Conservation (phyloP, 129 eudicot genomes). For the Flaveria trinervia region DNA sequence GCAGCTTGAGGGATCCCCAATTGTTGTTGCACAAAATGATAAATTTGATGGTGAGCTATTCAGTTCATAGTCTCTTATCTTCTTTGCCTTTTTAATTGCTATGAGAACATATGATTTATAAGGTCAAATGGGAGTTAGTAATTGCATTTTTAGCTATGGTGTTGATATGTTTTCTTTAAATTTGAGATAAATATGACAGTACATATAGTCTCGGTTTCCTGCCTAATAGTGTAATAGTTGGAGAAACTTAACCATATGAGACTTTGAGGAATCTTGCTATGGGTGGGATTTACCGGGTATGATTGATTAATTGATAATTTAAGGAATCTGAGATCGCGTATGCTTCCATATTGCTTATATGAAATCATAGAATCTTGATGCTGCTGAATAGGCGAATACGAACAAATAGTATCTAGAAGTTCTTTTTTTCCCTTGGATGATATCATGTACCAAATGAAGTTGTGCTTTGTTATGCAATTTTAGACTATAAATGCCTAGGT, state of each 20-base stretch:
- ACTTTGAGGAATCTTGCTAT: background rate
- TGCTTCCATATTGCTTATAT: background rate
- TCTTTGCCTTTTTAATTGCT: slow-evolving; percentile 8
- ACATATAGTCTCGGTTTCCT: background rate
- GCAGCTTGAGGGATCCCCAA: slow-evolving; percentile 93
- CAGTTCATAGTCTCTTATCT: background rate
- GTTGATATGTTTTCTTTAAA: background rate
- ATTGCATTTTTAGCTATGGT: background rate
- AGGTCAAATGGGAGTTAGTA: background rate
- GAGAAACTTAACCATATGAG: background rate
- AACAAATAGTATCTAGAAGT: background rate
- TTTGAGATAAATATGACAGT: background rate
- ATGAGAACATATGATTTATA: slow-evolving; percentile 10
- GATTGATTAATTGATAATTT: no score
- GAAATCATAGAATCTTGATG: slow-evolving; percentile 11
- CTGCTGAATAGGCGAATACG: background rate
- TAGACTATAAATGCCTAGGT: background rate
- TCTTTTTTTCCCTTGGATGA: background rate
- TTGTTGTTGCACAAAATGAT: slow-evolving; percentile 91
- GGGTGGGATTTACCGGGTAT: no score
- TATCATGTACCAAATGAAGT: slow-evolving; percentile 15
- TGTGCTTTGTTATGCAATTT: background rate
- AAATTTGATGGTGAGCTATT: slow-evolving; percentile 82
- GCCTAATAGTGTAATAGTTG: background rate
- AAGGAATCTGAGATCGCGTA: background rate